Base-by-base conservation (phyloP, 192 early-diverging fungal species). In the Phycomyces blakesleeanus region DNA sequence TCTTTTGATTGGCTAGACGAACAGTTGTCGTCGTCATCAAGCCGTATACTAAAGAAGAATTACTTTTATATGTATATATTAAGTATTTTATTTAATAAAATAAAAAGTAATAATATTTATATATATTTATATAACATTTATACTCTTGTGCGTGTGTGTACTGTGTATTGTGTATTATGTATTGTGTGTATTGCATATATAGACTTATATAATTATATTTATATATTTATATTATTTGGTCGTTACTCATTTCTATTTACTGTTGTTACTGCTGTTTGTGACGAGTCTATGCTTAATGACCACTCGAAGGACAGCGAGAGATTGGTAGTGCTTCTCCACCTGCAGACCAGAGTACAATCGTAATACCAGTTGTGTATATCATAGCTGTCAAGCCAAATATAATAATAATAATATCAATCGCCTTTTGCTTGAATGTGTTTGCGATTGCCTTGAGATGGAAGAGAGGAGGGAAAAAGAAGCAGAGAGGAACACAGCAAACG, bases 381-480 rank as follows among this genome's bases (percentile, higher is more conserved):
- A 90, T 84, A 6, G 84, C 85, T 25, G 81, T 41, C 25, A 89
- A 60, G 18, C 88, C 90, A 76, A 93, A 81, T 0, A 81, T 78
- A 39, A 87, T 80, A 20, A 93, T 56, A 9, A 75, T 52, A 54
- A 85, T 67, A 68, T 94, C 92, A 52, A 80, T 72, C 5, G 74
- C 67, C 58, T 76, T 78, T 56, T 63, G 66, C 29, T 71, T 55
- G 51, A 74, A 72, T 7, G 84, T 82, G 39, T 69, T 61, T 20
- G 85, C 84, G 12, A 85, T 72, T 8, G 77, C 81, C 61, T 78
- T 76, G 66, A 80, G 83, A 72, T 96, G 92, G 76, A 96, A 90
- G 67, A 94, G 72, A 47, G 88, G 78, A 11, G 94, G 93, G 77
- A 93, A 96, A 54, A 94, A 85, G 55, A 94, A 94, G 61, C 83